Percentiles rank a stretch among this genome's conserved stretches.
These are phyloP conservation scores for Colletotrichum acutatum DNA, from an alignment of 2,329 filamentous ascomycete species.

Conservation along the genomic window DNA sequence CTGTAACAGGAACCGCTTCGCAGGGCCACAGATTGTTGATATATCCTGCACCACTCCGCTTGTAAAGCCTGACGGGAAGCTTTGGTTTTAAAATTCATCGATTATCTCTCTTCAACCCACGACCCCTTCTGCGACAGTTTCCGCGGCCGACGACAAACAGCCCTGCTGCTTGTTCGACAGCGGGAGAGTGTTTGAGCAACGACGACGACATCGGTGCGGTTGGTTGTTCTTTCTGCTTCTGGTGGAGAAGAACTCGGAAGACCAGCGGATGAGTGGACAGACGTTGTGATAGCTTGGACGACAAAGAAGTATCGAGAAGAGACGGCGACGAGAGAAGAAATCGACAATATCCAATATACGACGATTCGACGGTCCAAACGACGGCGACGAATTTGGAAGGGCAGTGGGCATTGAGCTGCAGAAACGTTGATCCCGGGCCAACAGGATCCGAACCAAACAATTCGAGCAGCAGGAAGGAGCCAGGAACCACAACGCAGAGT, in stretches of 20 bases:
- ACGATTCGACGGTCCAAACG: background rate
- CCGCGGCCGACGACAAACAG: background rate
- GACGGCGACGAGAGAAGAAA: background rate
- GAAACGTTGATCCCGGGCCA: background rate
- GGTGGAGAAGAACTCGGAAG: background rate
- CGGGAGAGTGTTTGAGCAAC: background rate
- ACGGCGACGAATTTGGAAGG: no score
- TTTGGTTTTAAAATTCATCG: background rate
- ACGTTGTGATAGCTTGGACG: background rate
- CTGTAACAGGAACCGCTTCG: constrained; percentile 15
- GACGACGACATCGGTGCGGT: background rate
- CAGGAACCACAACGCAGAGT: background rate
- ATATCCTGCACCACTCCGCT: background rate
- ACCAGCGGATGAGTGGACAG: background rate
- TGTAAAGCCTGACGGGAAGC: background rate
- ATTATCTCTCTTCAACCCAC: constrained; percentile 1
- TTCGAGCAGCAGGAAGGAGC: background rate
- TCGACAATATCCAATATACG: background rate
- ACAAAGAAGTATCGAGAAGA: background rate
- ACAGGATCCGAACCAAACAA: constrained; percentile 1
- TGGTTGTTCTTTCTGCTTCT: background rate
- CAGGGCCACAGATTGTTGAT: constrained; percentile 1
- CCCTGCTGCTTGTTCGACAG: background rate
- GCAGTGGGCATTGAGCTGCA: constrained; percentile 3
- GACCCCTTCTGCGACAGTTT: constrained; percentile 2